Conservation (phyloP, 768 basidiomycete species). For the Boletus fagicola region DNA sequence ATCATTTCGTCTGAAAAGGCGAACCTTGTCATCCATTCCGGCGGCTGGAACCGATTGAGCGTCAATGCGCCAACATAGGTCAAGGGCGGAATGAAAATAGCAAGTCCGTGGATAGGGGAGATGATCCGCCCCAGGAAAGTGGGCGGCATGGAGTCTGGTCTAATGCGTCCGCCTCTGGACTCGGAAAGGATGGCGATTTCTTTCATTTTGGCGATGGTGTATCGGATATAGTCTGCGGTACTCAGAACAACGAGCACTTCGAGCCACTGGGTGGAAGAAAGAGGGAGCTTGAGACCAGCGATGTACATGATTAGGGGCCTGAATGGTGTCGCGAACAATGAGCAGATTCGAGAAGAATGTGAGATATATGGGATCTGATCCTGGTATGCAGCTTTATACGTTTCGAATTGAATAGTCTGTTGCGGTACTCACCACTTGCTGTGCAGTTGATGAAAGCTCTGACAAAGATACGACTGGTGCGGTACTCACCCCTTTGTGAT, state of each 20-base stretch:
- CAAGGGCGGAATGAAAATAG: constrained; percentile 19
- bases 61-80: constrained; percentile 25
- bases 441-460: neutral
- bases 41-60: constrained; percentile 27
- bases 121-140: constrained; percentile 23
- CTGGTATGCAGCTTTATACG: neutral
- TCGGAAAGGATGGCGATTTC: neutral
- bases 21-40: constrained; percentile 29
- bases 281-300: constrained; percentile 13
- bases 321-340: neutral
- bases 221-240: constrained; percentile 10
- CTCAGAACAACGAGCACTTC: constrained; percentile 16
- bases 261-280: constrained; percentile 5
- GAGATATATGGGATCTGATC: neutral
- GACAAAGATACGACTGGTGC: neutral
- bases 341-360: neutral
- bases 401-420: neutral
- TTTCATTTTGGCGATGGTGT: neutral
- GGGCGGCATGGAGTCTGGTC: constrained; percentile 13
- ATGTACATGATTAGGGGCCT: constrained; percentile 11
- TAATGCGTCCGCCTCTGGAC: constrained; percentile 17
- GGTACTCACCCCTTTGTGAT: neutral
- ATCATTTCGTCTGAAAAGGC: constrained; percentile 12
- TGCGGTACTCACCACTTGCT: constrained; percentile 6
- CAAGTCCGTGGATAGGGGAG: constrained; percentile 25